Percentiles rank a stretch among this genome's conserved stretches.
phyloP scores from a whole-genome alignment of 169 alveolate species.

The Babesia sp. region DNA sequence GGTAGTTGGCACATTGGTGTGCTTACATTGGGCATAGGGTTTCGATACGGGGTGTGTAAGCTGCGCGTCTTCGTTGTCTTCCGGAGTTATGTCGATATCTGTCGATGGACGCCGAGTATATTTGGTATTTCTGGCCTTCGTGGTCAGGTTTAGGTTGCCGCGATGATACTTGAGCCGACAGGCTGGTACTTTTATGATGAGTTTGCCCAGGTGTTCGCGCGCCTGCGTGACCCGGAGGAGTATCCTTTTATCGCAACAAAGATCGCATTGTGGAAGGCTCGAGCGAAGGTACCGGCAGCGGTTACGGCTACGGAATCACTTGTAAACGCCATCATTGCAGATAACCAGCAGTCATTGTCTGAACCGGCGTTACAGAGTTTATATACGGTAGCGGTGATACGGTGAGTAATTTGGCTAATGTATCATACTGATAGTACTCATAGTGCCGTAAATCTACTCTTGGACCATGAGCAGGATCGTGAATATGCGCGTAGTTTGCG shows the following conservation, averaged over 20 bases:
- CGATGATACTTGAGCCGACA: constrained; percentile 54
- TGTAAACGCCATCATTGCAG: constrained; percentile 41
- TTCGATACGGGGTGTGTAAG: background rate
- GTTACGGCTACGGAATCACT: constrained; percentile 51
- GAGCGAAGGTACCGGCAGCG: constrained; percentile 66
- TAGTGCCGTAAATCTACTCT: constrained; percentile 60
- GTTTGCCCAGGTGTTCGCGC: constrained; percentile 37
- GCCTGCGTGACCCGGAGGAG: constrained; percentile 42
- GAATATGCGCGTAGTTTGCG: constrained; percentile 58
- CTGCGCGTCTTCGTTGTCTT: background rate
- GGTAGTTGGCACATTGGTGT: no score
- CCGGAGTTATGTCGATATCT: background rate
- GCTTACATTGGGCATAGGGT: background rate
- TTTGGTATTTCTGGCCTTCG: no score
- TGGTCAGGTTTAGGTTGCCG: no score
- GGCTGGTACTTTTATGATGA: constrained; percentile 64
- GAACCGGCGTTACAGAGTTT: constrained; percentile 26
- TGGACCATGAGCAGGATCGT: constrained; percentile 64
- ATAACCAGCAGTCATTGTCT: constrained; percentile 19
- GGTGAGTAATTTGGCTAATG: constrained; percentile 7
- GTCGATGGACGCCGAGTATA: background rate
- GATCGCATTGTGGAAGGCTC: constrained; percentile 57
- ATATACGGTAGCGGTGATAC: constrained; percentile 54
- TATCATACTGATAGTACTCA: background rate
- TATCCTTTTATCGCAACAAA: constrained; percentile 42